These are phyloP conservation scores for Leptographium procerum DNA, from an alignment of 2,329 filamentous ascomycete genomes.

Conservation along the genomic window DNA sequence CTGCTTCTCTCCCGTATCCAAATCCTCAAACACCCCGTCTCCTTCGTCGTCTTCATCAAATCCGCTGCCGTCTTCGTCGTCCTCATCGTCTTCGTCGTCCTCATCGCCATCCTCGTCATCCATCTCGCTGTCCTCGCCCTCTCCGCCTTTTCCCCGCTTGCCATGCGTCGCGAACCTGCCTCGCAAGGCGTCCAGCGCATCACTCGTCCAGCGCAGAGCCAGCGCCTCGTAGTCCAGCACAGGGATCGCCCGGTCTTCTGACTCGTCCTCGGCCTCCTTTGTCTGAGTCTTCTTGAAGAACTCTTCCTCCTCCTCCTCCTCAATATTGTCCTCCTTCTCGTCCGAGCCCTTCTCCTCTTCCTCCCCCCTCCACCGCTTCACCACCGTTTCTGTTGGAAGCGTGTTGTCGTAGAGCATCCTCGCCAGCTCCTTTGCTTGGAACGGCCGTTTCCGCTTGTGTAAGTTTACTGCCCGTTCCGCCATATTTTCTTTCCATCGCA, in stretches of 20 bases:
- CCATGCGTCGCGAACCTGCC: constrained; percentile 59
- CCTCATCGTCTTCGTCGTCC: constrained; percentile 37
- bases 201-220: constrained; percentile 74
- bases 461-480: constrained; percentile 60
- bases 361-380: constrained; percentile 70
- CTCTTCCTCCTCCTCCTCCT: constrained; percentile 48
- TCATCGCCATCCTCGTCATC: constrained; percentile 60
- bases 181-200: constrained; percentile 64
- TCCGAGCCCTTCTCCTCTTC: constrained; percentile 33
- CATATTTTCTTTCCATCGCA: constrained; percentile 85
- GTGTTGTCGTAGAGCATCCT: constrained; percentile 81
- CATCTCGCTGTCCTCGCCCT: constrained; percentile 37
- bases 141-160: constrained; percentile 36
- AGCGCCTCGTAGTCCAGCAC: constrained; percentile 69
- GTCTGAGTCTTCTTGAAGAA: constrained; percentile 55
- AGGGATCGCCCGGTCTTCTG: constrained; percentile 71
- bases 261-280: constrained; percentile 55
- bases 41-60: constrained; percentile 51
- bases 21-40: constrained; percentile 74
- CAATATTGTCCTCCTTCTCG: constrained; percentile 39
- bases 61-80: constrained; percentile 23
- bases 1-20: constrained; percentile 63
- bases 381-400: constrained; percentile 61
- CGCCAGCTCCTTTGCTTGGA: constrained; percentile 71
- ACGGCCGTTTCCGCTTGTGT: constrained; percentile 59